These are phyloP conservation scores for Zarea fungicola DNA, from an alignment of 2,329 filamentous ascomycete genomes.

Conservation along the genomic window DNA sequence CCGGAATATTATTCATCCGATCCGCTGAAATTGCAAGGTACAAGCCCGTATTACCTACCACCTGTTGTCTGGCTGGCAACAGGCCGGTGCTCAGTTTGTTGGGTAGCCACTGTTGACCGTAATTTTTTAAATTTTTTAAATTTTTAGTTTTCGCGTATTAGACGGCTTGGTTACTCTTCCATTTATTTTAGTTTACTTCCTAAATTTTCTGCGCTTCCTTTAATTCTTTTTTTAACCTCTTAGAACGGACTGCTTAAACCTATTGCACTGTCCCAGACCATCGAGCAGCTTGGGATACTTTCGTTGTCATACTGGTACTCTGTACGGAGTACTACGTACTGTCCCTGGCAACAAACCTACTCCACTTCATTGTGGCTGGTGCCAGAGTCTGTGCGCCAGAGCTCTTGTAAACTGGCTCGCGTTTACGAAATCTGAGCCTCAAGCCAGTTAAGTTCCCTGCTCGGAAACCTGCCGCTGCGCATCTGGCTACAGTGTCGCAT, in stretches of 20 bases:
- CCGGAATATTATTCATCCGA: constrained; percentile 2
- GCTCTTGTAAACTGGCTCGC: too few relatives aligned
- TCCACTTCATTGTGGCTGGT: constrained; percentile 9
- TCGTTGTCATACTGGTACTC: not conserved
- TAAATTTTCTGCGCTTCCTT: too few relatives aligned
- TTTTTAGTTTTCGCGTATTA: too few relatives aligned
- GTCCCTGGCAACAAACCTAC: constrained; percentile 10
- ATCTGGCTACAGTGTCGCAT: constrained; percentile 1
- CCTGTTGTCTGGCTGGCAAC: not conserved
- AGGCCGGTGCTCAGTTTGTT: not conserved
- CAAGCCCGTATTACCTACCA: not conserved
- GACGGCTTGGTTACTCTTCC: too few relatives aligned
- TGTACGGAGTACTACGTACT: not conserved
- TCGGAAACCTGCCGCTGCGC: not conserved
- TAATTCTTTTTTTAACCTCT: too few relatives aligned
- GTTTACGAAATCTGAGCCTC: constrained; percentile 2
- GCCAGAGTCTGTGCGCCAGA: too few relatives aligned
- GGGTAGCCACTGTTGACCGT: too few relatives aligned
- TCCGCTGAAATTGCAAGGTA: constrained; percentile 1
- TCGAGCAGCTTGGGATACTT: too few relatives aligned
- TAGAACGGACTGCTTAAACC: too few relatives aligned
- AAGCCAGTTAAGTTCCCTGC: not conserved
- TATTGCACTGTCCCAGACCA: too few relatives aligned
- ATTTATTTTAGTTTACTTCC: too few relatives aligned
- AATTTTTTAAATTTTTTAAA: too few relatives aligned